A percentile compares a stretch with the other conserved stretches of the same genome.
Evolutionary conservation across 106 monocot genomes (phyloP).

Genomic region (Alisma plantagoaquatica): DNA sequence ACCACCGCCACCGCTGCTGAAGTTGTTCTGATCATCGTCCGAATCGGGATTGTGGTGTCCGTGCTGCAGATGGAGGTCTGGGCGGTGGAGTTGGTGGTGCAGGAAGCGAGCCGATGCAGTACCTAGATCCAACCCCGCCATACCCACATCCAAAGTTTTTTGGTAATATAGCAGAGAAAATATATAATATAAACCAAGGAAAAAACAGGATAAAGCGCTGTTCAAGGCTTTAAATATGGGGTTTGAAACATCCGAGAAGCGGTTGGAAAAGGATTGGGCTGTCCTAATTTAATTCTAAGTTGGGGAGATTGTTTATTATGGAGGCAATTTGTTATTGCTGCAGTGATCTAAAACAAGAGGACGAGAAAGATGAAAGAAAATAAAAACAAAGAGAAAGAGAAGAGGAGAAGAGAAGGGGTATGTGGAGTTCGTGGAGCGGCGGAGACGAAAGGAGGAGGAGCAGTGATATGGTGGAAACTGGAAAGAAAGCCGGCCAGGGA

Average conservation of each 20-base stretch:
- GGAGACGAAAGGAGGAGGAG: too few species aligned
- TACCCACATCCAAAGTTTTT: conserved; percentile 7
- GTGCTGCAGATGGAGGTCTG: conserved; percentile 1
- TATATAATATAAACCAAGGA: neutral
- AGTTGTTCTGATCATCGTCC: neutral
- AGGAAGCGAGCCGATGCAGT: conserved; percentile 3
- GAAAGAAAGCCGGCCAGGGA: too few species aligned
- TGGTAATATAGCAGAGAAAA: neutral
- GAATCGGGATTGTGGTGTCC: neutral
- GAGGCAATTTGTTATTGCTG: too few species aligned
- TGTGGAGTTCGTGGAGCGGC: too few species aligned
- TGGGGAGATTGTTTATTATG: too few species aligned
- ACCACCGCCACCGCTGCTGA: neutral
- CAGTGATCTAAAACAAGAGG: too few species aligned
- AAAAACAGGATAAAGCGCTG: neutral
- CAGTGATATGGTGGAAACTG: too few species aligned
- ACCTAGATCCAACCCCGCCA: conserved; percentile 4
- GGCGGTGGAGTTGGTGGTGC: neutral
- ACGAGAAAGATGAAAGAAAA: too few species aligned
- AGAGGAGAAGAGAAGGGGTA: too few species aligned
- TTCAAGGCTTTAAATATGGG: neutral
- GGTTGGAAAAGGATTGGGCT: too few species aligned
- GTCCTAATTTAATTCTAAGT: too few species aligned
- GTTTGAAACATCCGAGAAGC: neutral
- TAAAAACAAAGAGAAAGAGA: too few species aligned